A percentile compares a stretch with the other conserved stretches of the same genome.
phyloP scores from a whole-genome alignment of 1,284 basidiomycete genomes.

The Pholiota adiposa region DNA sequence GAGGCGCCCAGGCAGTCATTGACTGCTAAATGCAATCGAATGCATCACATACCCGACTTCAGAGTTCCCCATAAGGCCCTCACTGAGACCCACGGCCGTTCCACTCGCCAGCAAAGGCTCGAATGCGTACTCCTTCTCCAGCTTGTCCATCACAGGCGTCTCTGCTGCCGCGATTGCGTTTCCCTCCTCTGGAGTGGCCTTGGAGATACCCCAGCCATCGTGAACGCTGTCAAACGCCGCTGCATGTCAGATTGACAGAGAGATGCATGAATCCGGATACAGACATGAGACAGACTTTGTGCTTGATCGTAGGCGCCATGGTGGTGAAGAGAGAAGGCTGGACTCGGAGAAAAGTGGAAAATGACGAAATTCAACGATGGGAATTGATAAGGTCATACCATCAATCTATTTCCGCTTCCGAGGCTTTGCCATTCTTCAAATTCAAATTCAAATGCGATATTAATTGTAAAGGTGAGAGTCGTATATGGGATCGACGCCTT shows the following conservation, averaged over 20 bases:
- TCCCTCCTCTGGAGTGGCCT: conserved; percentile 71
- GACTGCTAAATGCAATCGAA: not conserved
- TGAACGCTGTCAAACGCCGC: conserved; percentile 77
- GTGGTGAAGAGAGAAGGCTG: not conserved
- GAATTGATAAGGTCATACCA: not conserved
- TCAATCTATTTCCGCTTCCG: not conserved
- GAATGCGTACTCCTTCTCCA: conserved; percentile 77
- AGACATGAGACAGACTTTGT: conserved; percentile 91
- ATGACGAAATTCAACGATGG: not conserved
- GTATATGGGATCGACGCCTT: too few species aligned
- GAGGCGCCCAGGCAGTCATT: not conserved
- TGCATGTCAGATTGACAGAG: conserved; percentile 2
- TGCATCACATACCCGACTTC: conserved; percentile 79
- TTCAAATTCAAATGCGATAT: not conserved
- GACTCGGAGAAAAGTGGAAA: not conserved
- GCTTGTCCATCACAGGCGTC: conserved; percentile 87
- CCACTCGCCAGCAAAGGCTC: conserved; percentile 83
- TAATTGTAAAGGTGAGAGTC: too few species aligned
- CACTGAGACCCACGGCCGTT: conserved; percentile 84
- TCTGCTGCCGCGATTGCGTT: conserved; percentile 85
- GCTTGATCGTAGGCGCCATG: conserved; percentile 57
- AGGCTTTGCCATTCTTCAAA: not conserved
- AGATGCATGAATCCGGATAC: conserved; percentile 13
- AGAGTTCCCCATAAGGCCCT: conserved; percentile 95
- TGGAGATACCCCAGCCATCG: conserved; percentile 90